Evolutionary conservation across 1,139 yeast species (phyloP).

Genomic region (Yamadazyma taylorii): DNA sequence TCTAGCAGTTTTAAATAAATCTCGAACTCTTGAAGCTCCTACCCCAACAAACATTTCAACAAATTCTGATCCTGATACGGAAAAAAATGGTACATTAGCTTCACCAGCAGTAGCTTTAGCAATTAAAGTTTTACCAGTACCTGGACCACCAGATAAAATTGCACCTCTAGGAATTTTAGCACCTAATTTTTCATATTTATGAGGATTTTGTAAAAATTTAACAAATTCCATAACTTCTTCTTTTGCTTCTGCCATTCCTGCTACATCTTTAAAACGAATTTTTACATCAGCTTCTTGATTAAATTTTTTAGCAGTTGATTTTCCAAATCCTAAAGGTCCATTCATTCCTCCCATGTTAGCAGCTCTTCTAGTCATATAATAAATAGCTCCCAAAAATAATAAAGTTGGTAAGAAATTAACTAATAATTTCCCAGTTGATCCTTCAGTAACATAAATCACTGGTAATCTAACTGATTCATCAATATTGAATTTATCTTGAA

Average conservation of each 20-base stretch:
- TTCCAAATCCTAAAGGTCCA: conserved; percentile 75
- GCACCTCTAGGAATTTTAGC: conserved; percentile 99
- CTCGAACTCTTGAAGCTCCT: conserved; percentile 97
- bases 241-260: conserved; percentile 97
- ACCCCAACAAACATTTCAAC: conserved; percentile 99
- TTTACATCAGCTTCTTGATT: conserved; percentile 91
- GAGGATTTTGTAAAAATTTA: conserved; percentile 84
- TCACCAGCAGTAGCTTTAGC: conserved; percentile 99
- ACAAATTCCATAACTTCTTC: conserved; percentile 98
- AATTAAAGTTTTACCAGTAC: conserved; percentile 95
- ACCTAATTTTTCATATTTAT: conserved; percentile 85
- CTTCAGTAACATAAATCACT: conserved; percentile 73
- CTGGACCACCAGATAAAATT: conserved; percentile 97
- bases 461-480: conserved; percentile 73
- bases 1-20: conserved; percentile 87
- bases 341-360: conserved; percentile 61
- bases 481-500: conserved; percentile 68
- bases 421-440: conserved; percentile 60
- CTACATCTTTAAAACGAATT: conserved; percentile 88
- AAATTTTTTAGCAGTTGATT: conserved; percentile 86
- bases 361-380: conserved; percentile 60
- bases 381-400: conserved; percentile 80
- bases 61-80: conserved; percentile 97
- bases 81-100: conserved; percentile 93
- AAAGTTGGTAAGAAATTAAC: conserved; percentile 80